These are phyloP conservation scores for Pelargonium fulgidum DNA, from an alignment of 441 rosid genomes.

Conservation along the genomic window DNA sequence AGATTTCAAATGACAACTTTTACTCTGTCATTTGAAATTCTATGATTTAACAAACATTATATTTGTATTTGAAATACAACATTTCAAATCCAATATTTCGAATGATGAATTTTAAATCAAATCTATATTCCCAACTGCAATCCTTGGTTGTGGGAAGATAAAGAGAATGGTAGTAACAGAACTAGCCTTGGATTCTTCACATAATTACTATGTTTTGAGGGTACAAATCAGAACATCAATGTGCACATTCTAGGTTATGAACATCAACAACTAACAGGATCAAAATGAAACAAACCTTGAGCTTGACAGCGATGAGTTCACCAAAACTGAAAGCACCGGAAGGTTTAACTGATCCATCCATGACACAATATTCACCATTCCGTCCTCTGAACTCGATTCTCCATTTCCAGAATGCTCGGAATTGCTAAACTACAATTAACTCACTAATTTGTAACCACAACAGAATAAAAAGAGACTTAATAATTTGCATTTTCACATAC, in stretches of 20 bases:
- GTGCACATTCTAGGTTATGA: not conserved
- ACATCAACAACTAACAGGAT: not conserved
- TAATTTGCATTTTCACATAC: not conserved
- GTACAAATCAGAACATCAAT: not conserved
- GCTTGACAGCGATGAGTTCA: constrained; percentile 38
- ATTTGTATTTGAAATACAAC: too few species aligned
- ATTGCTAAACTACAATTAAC: constrained; percentile 5
- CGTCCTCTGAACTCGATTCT: constrained; percentile 25
- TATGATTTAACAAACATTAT: too few species aligned
- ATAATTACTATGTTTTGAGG: not conserved
- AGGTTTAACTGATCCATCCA: constrained; percentile 46
- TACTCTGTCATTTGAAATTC: too few species aligned
- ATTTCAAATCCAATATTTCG: too few species aligned
- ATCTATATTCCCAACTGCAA: too few species aligned
- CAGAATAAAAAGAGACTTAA: not conserved
- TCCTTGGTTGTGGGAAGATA: too few species aligned
- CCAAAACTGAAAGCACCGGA: constrained; percentile 34
- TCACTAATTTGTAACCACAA: not conserved
- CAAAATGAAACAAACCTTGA: constrained; percentile 27
- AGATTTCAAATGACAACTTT: too few species aligned
- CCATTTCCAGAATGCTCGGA: constrained; percentile 14
- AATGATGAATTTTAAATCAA: too few species aligned
- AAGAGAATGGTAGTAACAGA: too few species aligned
- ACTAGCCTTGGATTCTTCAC: not conserved
- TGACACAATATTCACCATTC: constrained; percentile 34